Base-by-base conservation (phyloP, 2,329 filamentous ascomycete species). In the Teratosphaeria epicoccoides region DNA sequence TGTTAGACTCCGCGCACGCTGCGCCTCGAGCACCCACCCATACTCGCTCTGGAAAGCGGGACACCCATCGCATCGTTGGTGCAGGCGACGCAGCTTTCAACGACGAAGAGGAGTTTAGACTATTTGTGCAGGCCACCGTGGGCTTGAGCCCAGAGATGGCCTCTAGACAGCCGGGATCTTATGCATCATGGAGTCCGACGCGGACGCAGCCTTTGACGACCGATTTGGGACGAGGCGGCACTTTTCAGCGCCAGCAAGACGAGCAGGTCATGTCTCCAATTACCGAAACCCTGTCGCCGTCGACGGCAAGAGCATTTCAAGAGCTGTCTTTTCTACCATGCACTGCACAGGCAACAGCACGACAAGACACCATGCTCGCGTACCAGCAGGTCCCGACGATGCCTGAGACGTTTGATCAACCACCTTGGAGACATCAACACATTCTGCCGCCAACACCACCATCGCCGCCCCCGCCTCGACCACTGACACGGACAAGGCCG, bases 91-190 rank as follows among this genome's bases (percentile, higher is more conserved):
- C 56, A 3, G 58, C 61, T 4, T 64, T 66, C 52, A 56, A 55
- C 5, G 58, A 63, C 47, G 59, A 61, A 43, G 56, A 61, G 44
- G 64, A 67, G 25, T 63, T 65, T 48, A 56, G 58, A 23, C 51
- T 67, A 3, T 67, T 67, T 45, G 64, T 61, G 4, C 59, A 64
- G 45, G 65, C 65, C 11, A 67, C 64, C 4, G 61, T 61, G 11
- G 65, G 65, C 12, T 53, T 67, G 11, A 62, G 57, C 9, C 60
- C 61, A 7, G 59, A 62, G 26, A 50, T 53, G 46, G 50, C 57
- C 6, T 56, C 55, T 20, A 46, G 53, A 49, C 23, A 37, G 20
- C 49, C 51, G 9, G 14, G 28, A n/a, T 17, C 25, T 14, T 23
- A 26, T 24, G 12, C 23, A 14, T 20, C 37, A 17, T 24, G 33